Conservation (phyloP, 2,329 filamentous ascomycete species). For the Paraconiothyrium brasiliense region DNA sequence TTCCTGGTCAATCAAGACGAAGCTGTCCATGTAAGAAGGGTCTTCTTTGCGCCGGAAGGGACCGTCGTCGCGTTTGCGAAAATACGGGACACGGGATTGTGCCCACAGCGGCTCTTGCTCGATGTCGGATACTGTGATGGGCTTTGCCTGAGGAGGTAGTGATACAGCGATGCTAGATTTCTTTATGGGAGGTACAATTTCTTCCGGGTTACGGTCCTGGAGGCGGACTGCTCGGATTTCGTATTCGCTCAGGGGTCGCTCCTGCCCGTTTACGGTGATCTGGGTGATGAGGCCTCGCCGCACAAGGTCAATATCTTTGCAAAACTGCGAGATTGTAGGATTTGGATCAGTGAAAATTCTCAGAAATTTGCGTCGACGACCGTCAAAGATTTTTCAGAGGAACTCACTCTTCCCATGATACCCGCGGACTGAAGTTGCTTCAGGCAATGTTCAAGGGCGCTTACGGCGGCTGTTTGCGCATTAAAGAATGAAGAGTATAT, state of each 20-base stretch:
- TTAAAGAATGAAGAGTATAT: slow-evolving; percentile 1
- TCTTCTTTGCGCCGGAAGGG: slow-evolving; percentile 3
- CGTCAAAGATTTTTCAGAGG: background rate
- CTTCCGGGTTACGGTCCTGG: background rate
- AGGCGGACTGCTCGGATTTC: slow-evolving; percentile 4
- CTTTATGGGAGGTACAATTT: no score
- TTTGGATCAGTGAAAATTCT: background rate
- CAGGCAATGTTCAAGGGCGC: slow-evolving; percentile 2
- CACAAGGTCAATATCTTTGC: slow-evolving; percentile 5
- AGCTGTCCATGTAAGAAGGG: background rate
- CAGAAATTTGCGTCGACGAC: background rate
- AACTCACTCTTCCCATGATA: slow-evolving; percentile 4
- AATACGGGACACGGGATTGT: slow-evolving; percentile 14
- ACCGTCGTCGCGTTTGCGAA: slow-evolving; percentile 15
- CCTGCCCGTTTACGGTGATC: background rate
- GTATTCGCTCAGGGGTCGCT: slow-evolving; percentile 11
- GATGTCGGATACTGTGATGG: background rate
- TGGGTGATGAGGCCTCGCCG: slow-evolving; percentile 9
- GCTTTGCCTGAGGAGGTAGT: background rate
- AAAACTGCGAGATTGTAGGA: background rate
- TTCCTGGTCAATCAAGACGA: slow-evolving; percentile 25
- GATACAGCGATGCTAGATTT: background rate
- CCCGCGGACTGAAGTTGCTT: background rate
- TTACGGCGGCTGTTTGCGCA: slow-evolving; percentile 7
- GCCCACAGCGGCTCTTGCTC: slow-evolving; percentile 16